Evolutionary conservation across 2,329 filamentous ascomycete genomes (phyloP), one percentile per base, ranked within the genome.

Genomic region (Orbilia javanica): DNA sequence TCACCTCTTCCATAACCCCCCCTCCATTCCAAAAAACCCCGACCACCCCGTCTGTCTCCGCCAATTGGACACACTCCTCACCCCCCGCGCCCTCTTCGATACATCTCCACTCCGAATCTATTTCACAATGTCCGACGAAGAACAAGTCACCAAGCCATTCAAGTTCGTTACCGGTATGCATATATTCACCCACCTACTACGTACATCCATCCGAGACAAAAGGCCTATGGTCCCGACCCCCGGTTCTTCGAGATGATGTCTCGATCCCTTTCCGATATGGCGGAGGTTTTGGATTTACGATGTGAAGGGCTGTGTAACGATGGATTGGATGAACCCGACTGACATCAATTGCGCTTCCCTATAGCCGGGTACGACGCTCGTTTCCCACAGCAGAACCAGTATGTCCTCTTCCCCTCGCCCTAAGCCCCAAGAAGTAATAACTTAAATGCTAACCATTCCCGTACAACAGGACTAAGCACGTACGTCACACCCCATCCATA

Each of bases 141-240:
- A 93, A 84, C 88, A 90, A 84, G 92, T 97, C 86, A 97, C 94
- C 87, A 99, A 97, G 91, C 96, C 96, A 87, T 99, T 99, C 92
- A 99, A 99, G 92, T 98, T 98, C 88, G 96, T 98, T 84, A 98
- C 95, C 88, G 95, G 94, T 97, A 90, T 86, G 93, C 72, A 44
- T 44, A 44, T 18, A 34, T 44, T 15, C 34, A 36, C 8, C 34
- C 7, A 11, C 8, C 39, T 6, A n/a, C 13, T 15, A n/a, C 13
- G 11, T 44, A 8, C 6, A 44, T n/a, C 42, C 15, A 44, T 6
- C 42, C 42, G 2, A 20, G 3, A 7, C 1, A 18, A 2, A 2
- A 44, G n/a, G 11, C 13, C 11, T 5, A 1, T 2, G 11, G 8
- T 82, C 81, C 80, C 79, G 74, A 82, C 80, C 80, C 81, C 80